Evolutionary conservation across 768 basidiomycete genomes (phyloP), one percentile per base, ranked within the genome.

Genomic region (Leccinum sublutescens): DNA sequence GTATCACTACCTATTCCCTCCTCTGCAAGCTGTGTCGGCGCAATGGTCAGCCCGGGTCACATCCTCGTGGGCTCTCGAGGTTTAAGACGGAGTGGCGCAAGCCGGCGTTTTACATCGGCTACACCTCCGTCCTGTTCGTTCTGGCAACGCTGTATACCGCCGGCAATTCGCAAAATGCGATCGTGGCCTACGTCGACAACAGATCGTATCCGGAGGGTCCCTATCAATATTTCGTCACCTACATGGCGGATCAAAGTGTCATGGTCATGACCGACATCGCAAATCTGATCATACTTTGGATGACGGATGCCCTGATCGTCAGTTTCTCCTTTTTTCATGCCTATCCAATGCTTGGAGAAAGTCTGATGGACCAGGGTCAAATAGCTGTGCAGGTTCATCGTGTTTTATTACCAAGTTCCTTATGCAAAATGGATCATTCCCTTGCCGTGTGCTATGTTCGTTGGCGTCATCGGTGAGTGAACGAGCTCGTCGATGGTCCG

Each of bases 151-250:
- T 74, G 33, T 74, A 67, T 47, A 64, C 64, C n/a, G 62, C 65
- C 29, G 64, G 67, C 25, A 74, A 70, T 54, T 69, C 71, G 38
- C 68, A 66, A 48, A 64, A 65, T 8, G 64, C 75, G 8, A 62
- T 69, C 50, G 52, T 75, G 6, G 65, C 63, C 57, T 74, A 67
- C 52, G 62, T 74, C 45, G 60, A 74, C 10, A 70, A 75, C 50
- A 62, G 73, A 52, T 33, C 61, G 23, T 74, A 66, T 34, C 62
- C 62, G 1, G 68, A 60, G 31, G 72, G 72, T 11, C 69, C 73
- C 15, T 69, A 54, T 29, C 47, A 59, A 19, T 75, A 68, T 43
- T 66, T 54, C 21, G 45, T 63, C 36, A 49, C 19, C 40, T 73
- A 53, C 51, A 74, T 71, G 72, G 57, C 62, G n/a, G 52, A 62